Base-by-base conservation (phyloP, 1,284 basidiomycete species). In the Ceratobasidium sp. region DNA sequence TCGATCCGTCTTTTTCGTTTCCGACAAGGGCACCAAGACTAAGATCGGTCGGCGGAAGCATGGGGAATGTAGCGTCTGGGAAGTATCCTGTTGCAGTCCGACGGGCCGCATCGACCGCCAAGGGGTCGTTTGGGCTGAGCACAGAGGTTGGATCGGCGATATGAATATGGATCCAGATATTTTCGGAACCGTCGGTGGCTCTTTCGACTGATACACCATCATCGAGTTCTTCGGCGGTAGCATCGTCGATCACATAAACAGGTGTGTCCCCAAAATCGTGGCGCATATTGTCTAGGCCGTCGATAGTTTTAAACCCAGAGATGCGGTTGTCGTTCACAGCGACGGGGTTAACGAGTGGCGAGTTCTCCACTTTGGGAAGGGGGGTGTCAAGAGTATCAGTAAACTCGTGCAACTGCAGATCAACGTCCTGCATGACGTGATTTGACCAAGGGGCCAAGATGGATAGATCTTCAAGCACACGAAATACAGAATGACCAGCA, bases 221-320 rank as follows among this genome's bases (percentile, higher is more conserved):
- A 78, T 99, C 97, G 32, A 99, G 86, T 80, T 99, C 97, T 76
- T 91, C 82, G 0, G 97, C 96, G 4, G 78, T 79, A 0, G 84
- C 78, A 76, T 96, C 93, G 79, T 99, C 97, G 71, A 99, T 91
- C 21, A 98, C 92, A 80, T 91, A 98, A 0, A 96, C 94, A 0
- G 89, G 89, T 71, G 92, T 80, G 73, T 89, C 77, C 12, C 92
- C 92, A 79, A 95, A 98, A 80, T 98, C 97, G 77, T 93, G 88
- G 3, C 96, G 90, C 1, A 94, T 79, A 26, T 84, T 80, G 34
- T 89, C 89, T 36, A 88, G 81, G 0, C 86, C 84, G 77, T 93
- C 92, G 0, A 78, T 76, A 1, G 81, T 76, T 30, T 67, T 67
- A 50, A 50, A n/a, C 16, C 48, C 52, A 23, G 50, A 55, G 50